These are phyloP conservation scores for Helianthus tuberosus DNA, from an alignment of 129 eudicot genomes.

Conservation along the genomic window DNA sequence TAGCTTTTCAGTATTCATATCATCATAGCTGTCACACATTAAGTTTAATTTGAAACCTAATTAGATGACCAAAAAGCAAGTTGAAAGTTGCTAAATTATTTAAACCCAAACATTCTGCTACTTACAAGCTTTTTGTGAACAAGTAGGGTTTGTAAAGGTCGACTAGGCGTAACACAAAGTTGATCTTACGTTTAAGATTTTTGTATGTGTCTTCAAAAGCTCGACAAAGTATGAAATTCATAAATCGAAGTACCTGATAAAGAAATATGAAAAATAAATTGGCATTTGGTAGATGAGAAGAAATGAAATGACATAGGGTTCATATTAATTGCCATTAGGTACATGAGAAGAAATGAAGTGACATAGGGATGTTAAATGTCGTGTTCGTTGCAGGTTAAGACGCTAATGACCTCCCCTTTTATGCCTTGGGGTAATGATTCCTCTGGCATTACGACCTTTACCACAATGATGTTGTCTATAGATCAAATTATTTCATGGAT, in stretches of 20 bases:
- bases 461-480: no score
- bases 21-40: constrained; percentile 61
- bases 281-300: neutral
- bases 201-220: constrained; percentile 48
- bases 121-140: constrained; percentile 87
- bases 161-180: constrained; percentile 56
- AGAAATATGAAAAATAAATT: neutral
- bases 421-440: no score
- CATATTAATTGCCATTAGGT: no score
- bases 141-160: constrained; percentile 86
- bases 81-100: neutral
- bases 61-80: neutral
- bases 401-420: no score
- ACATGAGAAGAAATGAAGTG: no score
- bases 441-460: no score
- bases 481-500: no score
- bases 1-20: constrained; percentile 74
- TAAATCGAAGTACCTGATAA: constrained; percentile 54
- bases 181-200: constrained; percentile 55
- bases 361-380: no score
- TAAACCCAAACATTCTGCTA: neutral
- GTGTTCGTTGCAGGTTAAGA: no score
- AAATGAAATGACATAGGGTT: no score
- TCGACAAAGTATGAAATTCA: constrained; percentile 64
- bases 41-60: neutral